phyloP scores from a whole-genome alignment of 2,329 filamentous ascomycete genomes.

The Macrophomina phaseolina region DNA sequence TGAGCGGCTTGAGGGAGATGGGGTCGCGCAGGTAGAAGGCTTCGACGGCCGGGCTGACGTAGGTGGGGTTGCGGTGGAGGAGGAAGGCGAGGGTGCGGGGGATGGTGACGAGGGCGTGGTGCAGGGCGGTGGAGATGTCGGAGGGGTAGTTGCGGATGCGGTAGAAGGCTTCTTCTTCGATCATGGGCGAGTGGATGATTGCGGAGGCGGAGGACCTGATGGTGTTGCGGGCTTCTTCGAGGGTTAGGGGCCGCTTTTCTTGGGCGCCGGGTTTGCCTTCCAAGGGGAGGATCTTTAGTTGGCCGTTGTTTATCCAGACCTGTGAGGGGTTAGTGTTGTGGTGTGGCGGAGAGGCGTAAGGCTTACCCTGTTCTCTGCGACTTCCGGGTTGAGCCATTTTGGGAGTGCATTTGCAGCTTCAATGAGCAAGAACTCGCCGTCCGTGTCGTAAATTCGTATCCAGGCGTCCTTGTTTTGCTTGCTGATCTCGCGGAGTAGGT shows the following conservation, averaged over 20 bases:
- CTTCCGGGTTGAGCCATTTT: constrained; percentile 88
- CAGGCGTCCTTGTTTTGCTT: constrained; percentile 75
- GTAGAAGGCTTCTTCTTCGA: constrained; percentile 59
- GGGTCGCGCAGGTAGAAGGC: constrained; percentile 92
- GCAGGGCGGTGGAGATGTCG: constrained; percentile 76
- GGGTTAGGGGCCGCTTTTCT: constrained; percentile 54
- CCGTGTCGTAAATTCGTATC: constrained; percentile 82
- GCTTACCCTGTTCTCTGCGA: constrained; percentile 75
- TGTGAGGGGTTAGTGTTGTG: constrained; percentile 31
- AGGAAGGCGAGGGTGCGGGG: constrained; percentile 83
- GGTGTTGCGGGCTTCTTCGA: constrained; percentile 68
- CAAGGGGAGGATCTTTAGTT: constrained; percentile 74
- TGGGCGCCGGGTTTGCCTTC: constrained; percentile 30
- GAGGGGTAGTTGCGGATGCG: constrained; percentile 24
- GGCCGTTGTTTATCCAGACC: constrained; percentile 85
- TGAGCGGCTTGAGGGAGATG: constrained; percentile 71
- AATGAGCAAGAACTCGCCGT: constrained; percentile 93
- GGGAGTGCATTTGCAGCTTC: constrained; percentile 90
- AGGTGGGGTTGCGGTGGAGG: constrained; percentile 74
- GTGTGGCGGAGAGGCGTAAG: neutral
- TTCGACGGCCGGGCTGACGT: constrained; percentile 84
- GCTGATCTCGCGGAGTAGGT: constrained; percentile 81
- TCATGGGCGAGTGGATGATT: constrained; percentile 72
- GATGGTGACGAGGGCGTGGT: constrained; percentile 74
- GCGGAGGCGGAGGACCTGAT: constrained; percentile 55